Evolutionary conservation across 2,329 filamentous ascomycete species (phyloP).

Genomic region (Dothistroma septosporum): DNA sequence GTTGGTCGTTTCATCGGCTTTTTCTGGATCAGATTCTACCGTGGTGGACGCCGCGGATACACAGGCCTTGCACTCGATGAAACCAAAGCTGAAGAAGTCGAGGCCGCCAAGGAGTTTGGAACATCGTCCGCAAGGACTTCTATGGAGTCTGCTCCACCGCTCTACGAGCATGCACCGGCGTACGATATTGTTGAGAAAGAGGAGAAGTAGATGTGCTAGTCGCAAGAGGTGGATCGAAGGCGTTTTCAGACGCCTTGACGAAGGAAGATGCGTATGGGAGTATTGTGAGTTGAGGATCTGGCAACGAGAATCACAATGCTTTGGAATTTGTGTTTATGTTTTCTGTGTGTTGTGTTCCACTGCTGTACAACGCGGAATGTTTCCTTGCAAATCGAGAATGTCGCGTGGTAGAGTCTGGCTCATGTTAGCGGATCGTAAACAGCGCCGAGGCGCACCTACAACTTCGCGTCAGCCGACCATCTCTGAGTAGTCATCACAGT

Average conservation of each 20-base stretch:
- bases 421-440: no score
- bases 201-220: constrained; percentile 10
- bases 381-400: no score
- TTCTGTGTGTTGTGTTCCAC: not conserved
- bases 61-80: constrained; percentile 26
- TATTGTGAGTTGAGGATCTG: not conserved
- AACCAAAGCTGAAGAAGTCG: constrained; percentile 9
- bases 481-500: no score
- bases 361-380: not conserved
- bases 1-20: constrained; percentile 60
- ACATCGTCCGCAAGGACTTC: constrained; percentile 18
- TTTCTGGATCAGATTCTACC: constrained; percentile 54
- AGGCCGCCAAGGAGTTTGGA: constrained; percentile 18
- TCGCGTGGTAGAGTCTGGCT: no score
- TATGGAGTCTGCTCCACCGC: constrained; percentile 20
- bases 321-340: not conserved
- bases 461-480: no score
- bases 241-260: not conserved
- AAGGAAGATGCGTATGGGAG: not conserved
- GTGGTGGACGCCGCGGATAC: constrained; percentile 40
- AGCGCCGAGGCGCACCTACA: no score
- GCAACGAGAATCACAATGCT: not conserved
- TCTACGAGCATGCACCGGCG: constrained; percentile 35
- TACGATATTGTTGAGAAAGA: constrained; percentile 27
- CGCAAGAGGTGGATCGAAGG: not conserved